Base-by-base conservation (phyloP, 129 eudicot species). In the Pittosporum tobira region DNA sequence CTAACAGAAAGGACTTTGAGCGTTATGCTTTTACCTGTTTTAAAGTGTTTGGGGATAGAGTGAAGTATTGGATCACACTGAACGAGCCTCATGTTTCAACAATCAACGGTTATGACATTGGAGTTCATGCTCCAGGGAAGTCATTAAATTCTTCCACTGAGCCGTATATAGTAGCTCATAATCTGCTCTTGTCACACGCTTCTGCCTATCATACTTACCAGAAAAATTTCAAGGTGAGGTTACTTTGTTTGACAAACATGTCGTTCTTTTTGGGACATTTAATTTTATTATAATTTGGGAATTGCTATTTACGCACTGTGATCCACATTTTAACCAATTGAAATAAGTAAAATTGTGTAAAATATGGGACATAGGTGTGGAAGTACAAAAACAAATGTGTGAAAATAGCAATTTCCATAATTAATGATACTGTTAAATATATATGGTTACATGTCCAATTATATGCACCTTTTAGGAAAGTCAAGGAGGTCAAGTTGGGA, bases 101-200 rank as follows among this genome's bases (percentile, higher is more conserved):
- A 0, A 61, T 73, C 13, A 81, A 81, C 66, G 99, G 96, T 6
- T 87, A 84, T 48, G 99, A 93, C 46, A 83, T 68, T 3, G 96
- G 99, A 15, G 83, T 87, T 37, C 77, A 71, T 48, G 94, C 99
- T 10, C 99, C 99, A 0, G 81, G 88, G 0, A 67, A 73, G 61
- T 91, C 81, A 2, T 96, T 96, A 51, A 87, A 93, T 75, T 93
- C 99, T 38, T 88, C 94, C 34, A 87, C 94, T 18, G 99, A 87
- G 61, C 99, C 96, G 28, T 93, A 93, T 62, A 84, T 87, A 15
- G 99, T 81, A 2, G 96, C 62, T 16, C 96, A 87, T 62, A 79
- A 84, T 29, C 58, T 71, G 47, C 96, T 93, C 96, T 87, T 63
- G 67, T n/a, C 96, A 5, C 99, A 93, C 59, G 85, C 94, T 12